These are phyloP conservation scores for Blastomyces silverae DNA, from an alignment of 2,329 filamentous ascomycete species.

Conservation along the genomic window DNA sequence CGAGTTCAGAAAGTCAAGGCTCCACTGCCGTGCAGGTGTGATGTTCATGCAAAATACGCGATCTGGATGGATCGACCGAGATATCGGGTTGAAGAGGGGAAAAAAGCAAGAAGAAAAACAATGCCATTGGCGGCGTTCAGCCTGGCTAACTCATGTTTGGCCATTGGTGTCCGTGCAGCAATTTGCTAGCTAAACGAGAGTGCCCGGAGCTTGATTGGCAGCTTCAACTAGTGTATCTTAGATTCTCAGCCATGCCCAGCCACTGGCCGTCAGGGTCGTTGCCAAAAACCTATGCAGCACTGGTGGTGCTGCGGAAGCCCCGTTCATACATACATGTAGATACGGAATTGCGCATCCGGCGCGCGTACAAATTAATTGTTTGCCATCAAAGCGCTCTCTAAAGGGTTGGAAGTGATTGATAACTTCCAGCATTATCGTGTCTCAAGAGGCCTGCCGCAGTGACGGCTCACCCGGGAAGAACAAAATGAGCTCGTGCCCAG, in stretches of 20 bases:
- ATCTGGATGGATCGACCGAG: conserved; percentile 13
- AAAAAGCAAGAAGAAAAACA: neutral
- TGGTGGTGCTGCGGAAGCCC: neutral
- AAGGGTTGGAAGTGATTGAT: neutral
- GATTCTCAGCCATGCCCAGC: neutral
- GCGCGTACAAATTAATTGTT: neutral
- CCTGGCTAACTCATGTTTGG: neutral
- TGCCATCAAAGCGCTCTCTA: too few species aligned
- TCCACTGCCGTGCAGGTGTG: conserved; percentile 2
- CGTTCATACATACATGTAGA: too few species aligned
- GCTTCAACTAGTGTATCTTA: too few species aligned
- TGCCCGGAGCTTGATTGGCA: neutral
- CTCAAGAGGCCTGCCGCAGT: too few species aligned
- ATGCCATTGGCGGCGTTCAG: neutral
- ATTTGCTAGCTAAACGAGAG: neutral
- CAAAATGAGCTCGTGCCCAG: too few species aligned
- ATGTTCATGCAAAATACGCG: conserved; percentile 10
- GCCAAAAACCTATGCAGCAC: too few species aligned
- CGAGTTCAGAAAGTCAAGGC: neutral
- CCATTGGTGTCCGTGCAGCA: neutral
- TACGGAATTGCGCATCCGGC: too few species aligned
- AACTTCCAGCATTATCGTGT: neutral
- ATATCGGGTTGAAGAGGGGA: conserved; percentile 6
- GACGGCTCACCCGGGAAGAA: too few species aligned
- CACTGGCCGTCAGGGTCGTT: neutral